Percentiles rank a stretch among this genome's conserved stretches.
Conservation (phyloP, 75 land plant species). For the Azolla pinnata region DNA sequence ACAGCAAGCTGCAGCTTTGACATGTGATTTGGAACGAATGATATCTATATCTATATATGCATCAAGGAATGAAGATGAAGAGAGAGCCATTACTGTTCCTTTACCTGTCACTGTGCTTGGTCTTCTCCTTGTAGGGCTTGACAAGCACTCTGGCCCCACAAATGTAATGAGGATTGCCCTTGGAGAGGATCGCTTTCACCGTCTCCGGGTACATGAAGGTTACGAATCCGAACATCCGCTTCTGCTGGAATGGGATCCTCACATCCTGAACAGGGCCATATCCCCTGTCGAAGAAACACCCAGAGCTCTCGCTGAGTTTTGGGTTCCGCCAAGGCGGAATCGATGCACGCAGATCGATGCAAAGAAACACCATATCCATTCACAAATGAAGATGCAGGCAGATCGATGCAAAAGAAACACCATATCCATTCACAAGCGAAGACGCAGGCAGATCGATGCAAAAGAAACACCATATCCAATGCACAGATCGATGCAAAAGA, state of each 20-base stretch:
- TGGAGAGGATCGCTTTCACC: conserved; percentile 75
- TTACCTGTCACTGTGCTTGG: conserved; percentile 77
- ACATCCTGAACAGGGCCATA: conserved; percentile 97
- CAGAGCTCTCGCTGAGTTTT: neutral
- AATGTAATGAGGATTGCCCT: conserved; percentile 94
- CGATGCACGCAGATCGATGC: too few relatives aligned
- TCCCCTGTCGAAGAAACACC: conserved; percentile 36
- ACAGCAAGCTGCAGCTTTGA: neutral
- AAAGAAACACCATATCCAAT: too few relatives aligned
- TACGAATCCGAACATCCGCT: conserved; percentile 98
- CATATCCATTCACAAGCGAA: too few relatives aligned
- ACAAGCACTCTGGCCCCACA: conserved; percentile 93
- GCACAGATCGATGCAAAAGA: too few relatives aligned
- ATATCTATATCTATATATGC: too few relatives aligned
- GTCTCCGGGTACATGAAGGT: conserved; percentile 92
- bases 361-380: too few relatives aligned
- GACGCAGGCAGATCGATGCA: too few relatives aligned
- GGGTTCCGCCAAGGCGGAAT: too few relatives aligned
- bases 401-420: too few relatives aligned
- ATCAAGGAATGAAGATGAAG: too few relatives aligned
- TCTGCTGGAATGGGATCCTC: conserved; percentile 97
- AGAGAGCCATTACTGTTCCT: too few relatives aligned
- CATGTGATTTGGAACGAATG: neutral
- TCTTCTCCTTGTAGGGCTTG: conserved; percentile 96
- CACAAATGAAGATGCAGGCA: too few relatives aligned